Conservation (phyloP, 2,329 filamentous ascomycete genomes). For the Simplicillium aogashimaense region DNA sequence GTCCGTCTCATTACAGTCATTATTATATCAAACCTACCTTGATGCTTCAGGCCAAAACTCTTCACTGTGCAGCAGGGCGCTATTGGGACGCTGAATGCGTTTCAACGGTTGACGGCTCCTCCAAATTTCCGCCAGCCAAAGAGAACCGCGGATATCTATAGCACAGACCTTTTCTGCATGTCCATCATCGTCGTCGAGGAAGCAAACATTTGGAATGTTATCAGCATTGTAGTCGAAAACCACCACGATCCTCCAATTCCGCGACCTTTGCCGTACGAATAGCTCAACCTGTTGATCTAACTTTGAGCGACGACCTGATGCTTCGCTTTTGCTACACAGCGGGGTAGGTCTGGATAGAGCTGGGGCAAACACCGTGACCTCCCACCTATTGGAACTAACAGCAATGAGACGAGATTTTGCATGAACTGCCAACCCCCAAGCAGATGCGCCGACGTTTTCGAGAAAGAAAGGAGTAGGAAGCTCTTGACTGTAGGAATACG, state of each 20-base stretch:
- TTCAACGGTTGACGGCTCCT: slow-evolving; percentile 17
- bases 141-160: slow-evolving; percentile 36
- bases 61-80: slow-evolving; percentile 15
- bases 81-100: slow-evolving; percentile 13
- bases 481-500: slow-evolving; percentile 1
- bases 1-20: background rate
- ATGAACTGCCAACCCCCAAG: slow-evolving; percentile 86
- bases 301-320: slow-evolving; percentile 1
- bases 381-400: slow-evolving; percentile 64
- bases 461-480: slow-evolving; percentile 51
- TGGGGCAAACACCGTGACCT: slow-evolving; percentile 43
- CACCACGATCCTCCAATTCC: slow-evolving; percentile 41
- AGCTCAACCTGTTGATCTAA: slow-evolving; percentile 12
- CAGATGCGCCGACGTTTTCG: slow-evolving; percentile 65
- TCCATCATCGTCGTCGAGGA: slow-evolving; percentile 34
- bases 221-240: slow-evolving; percentile 24
- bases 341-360: slow-evolving; percentile 18
- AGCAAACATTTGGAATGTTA: slow-evolving; percentile 45
- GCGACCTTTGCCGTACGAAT: slow-evolving; percentile 28
- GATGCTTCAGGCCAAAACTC: slow-evolving; percentile 17
- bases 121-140: slow-evolving; percentile 46
- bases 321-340: too few relatives aligned
- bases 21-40: slow-evolving; percentile 10
- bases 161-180: slow-evolving; percentile 39
- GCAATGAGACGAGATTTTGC: slow-evolving; percentile 74